phyloP scores from a whole-genome alignment of 176 grass and related monocot genomes.

The Carex littledalei region DNA sequence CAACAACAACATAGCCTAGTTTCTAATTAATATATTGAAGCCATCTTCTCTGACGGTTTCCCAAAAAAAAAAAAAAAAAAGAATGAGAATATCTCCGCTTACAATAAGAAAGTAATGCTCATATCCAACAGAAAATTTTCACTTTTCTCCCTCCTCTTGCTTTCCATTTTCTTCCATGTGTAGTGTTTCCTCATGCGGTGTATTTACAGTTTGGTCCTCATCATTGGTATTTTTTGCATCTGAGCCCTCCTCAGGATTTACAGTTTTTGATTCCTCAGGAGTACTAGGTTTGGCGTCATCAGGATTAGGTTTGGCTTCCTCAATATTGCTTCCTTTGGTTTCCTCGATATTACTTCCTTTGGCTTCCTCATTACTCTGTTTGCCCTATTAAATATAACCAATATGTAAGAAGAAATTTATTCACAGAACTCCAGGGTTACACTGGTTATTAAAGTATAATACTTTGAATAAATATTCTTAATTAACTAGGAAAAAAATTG shows the following conservation, averaged over 20 bases:
- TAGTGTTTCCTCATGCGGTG: not conserved
- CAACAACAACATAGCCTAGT: not conserved
- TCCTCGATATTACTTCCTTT: not conserved
- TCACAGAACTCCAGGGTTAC: not conserved
- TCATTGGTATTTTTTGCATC: slow-evolving; percentile 16
- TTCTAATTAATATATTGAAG: slow-evolving; percentile 20
- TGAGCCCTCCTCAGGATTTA: slow-evolving; percentile 18
- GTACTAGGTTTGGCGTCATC: not conserved
- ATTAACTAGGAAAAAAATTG: not conserved
- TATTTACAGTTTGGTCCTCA: slow-evolving; percentile 28
- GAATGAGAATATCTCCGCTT: not conserved
- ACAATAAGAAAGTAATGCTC: not conserved
- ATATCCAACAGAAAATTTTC: not conserved
- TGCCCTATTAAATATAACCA: slow-evolving; percentile 25
- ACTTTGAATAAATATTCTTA: slow-evolving; percentile 13
- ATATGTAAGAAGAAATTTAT: not conserved
- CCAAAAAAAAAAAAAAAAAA: not conserved
- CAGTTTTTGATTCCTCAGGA: slow-evolving; percentile 22
- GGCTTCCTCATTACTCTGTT: slow-evolving; percentile 35
- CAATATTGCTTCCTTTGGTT: not conserved
- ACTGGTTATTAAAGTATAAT: not conserved
- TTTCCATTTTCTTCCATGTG: slow-evolving; percentile 30
- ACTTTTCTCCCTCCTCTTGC: slow-evolving; percentile 22
- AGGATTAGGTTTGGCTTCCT: slow-evolving; percentile 14
- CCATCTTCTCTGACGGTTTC: not conserved